A percentile compares a stretch with the other conserved stretches of the same genome.
Evolutionary conservation across 2,329 filamentous ascomycete genomes (phyloP).

Genomic region (Paecilomyces dactylethromorphus): DNA sequence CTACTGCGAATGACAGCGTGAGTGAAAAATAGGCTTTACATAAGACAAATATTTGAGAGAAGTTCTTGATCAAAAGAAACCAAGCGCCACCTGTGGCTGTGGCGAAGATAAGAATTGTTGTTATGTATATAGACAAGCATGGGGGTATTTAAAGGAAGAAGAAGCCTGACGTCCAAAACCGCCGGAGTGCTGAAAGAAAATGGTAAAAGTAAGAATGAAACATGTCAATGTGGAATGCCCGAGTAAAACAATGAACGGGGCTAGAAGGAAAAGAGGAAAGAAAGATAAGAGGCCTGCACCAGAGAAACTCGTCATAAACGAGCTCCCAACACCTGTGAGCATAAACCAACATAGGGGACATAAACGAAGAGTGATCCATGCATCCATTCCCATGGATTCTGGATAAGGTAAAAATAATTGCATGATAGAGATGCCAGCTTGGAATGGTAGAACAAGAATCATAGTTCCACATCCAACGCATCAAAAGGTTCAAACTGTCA

Average conservation of each 20-base stretch:
- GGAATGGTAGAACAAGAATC: conserved; percentile 5
- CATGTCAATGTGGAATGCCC: neutral
- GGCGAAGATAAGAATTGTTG: neutral
- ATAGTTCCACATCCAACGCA: conserved; percentile 15
- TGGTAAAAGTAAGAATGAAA: neutral
- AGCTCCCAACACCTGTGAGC: neutral
- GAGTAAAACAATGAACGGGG: neutral
- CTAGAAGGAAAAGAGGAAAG: neutral
- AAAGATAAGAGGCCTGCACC: neutral
- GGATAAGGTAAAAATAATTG: neutral
- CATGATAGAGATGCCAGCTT: neutral
- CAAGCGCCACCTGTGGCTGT: neutral
- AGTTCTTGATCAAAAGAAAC: neutral
- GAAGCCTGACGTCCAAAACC: neutral
- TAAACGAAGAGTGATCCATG: neutral
- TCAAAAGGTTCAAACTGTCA: conserved; percentile 4
- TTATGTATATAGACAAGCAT: neutral
- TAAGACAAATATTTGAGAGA: neutral
- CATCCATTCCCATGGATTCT: neutral
- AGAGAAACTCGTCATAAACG: neutral
- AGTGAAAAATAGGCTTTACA: neutral
- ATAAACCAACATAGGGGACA: too few species aligned
- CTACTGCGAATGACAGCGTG: neutral
- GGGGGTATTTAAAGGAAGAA: neutral
- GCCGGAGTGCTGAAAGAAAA: neutral